Base-by-base conservation (phyloP, 169 alveolate genomes). In the Blepharisma undulans region DNA sequence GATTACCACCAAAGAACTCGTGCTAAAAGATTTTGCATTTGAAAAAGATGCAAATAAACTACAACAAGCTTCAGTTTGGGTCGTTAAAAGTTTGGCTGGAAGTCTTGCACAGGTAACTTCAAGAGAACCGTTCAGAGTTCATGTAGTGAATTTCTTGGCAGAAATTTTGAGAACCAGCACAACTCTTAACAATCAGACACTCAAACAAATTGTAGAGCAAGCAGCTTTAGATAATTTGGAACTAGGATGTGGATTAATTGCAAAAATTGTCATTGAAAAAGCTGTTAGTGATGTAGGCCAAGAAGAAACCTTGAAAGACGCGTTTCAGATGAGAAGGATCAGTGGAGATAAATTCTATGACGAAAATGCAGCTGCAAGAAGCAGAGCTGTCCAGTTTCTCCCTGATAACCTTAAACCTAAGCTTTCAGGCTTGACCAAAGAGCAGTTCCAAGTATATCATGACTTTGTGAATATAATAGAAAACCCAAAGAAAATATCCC, bases 71-170 rank as follows among this genome's bases (percentile, higher is more conserved):
- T 97, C 99, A 59, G 98, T 97, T 76, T 92, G 96, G 86, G 98
- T 98, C 97, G 98, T 98, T 79, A 95, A 99, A 59, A 95, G 96
- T 30, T 91, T 99, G 61, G 99, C 99, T 16, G 99, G 99, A 16
- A 95, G 99, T 29, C 96, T 99, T 87, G 99, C 99, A 10, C 95
- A 96, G 72, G 99, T 99, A 72, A 98, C 99, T 21, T 98, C 99
- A 86, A 98, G 98, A 94, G 99, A 98, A 85, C 99, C 99, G 19
- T 95, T 99, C 76, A 95, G 98, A 87, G 96, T 96, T 72, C 96
- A 98, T n/a, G 94, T 98, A 22, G 95, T 98, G 80, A 98, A 97
- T 87, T 97, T 98, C 87, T 96, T 99, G 76, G 92, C 98, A 78
- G 97, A 98, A 76, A 93, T 98, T 36, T 92, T 98, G 66, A 66